phyloP scores from a whole-genome alignment of 306 rosid species.

The Quercus dentata region DNA sequence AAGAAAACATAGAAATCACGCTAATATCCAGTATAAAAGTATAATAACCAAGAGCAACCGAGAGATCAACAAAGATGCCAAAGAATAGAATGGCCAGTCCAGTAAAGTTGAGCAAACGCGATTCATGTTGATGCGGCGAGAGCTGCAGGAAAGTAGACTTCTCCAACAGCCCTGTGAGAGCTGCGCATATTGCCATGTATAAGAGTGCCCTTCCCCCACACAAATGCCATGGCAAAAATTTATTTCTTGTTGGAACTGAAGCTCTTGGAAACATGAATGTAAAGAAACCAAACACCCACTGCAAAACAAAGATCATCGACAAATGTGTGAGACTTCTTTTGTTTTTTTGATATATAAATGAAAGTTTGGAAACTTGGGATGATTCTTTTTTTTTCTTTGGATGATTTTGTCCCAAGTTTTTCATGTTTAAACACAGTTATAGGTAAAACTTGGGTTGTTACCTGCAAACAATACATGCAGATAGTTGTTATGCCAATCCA shows the following conservation, averaged over 20 bases:
- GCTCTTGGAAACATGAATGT: constrained; percentile 44
- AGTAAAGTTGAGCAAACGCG: constrained; percentile 48
- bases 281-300: constrained; percentile 67
- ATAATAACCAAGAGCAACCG: constrained; percentile 31
- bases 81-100: constrained; percentile 70
- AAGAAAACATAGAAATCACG: neutral
- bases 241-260: neutral
- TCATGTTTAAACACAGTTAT: neutral
- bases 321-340: neutral
- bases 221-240: constrained; percentile 54
- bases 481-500: constrained; percentile 83
- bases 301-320: constrained; percentile 1
- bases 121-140: constrained; percentile 11
- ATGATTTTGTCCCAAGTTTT: neutral
- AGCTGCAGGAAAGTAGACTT: constrained; percentile 32
- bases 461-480: constrained; percentile 67
- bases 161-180: constrained; percentile 73
- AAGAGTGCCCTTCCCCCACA: constrained; percentile 62
- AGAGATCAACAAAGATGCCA: constrained; percentile 62
- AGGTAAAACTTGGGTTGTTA: neutral
- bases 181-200: constrained; percentile 68
- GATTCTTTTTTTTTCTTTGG: neutral
- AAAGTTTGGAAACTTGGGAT: too few relatives aligned
- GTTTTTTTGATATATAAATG: too few relatives aligned
- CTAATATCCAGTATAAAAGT: neutral